Percentiles rank a stretch among this genome's conserved stretches.
Conservation (phyloP, 108 stramenopile genomes). For the Skeletonema marinoi region DNA sequence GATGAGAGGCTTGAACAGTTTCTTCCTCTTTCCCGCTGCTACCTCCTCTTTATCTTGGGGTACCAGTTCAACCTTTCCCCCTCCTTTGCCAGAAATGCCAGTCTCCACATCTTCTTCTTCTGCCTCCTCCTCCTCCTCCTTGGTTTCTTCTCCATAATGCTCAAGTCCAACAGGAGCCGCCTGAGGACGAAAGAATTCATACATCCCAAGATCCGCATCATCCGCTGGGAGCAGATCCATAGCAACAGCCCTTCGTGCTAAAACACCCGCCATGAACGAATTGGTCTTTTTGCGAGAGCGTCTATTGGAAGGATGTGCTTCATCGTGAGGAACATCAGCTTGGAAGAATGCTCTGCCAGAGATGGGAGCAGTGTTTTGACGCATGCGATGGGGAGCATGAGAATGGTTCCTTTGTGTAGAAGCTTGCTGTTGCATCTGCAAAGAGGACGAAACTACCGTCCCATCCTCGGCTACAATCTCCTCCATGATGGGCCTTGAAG, state of each 20-base stretch:
- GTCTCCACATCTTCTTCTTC: constrained; percentile 3
- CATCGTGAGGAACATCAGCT: not conserved
- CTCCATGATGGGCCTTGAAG: not conserved
- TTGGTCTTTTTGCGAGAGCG: constrained; percentile 26
- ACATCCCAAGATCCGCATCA: constrained; percentile 29
- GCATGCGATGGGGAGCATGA: not conserved
- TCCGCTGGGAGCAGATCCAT: constrained; percentile 56
- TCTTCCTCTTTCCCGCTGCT: constrained; percentile 6
- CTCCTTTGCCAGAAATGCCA: not conserved
- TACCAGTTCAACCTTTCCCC: not conserved
- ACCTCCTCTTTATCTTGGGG: not conserved
- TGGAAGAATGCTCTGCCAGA: constrained; percentile 10
- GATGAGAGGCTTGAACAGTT: constrained; percentile 51
- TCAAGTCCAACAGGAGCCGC: constrained; percentile 14
- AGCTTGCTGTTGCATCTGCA: not conserved
- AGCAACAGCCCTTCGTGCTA: constrained; percentile 48
- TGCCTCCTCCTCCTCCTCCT: constrained; percentile 31
- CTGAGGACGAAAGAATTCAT: constrained; percentile 15
- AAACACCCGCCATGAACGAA: constrained; percentile 36
- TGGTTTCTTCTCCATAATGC: constrained; percentile 24
- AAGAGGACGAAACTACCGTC: not conserved
- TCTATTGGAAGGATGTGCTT: not conserved
- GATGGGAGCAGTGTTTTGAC: constrained; percentile 30
- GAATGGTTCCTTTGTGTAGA: not conserved
- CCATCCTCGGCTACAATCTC: constrained; percentile 8